These are phyloP conservation scores for Aspergillus diversus DNA, from an alignment of 495 filamentous ascomycete species.

Conservation along the genomic window DNA sequence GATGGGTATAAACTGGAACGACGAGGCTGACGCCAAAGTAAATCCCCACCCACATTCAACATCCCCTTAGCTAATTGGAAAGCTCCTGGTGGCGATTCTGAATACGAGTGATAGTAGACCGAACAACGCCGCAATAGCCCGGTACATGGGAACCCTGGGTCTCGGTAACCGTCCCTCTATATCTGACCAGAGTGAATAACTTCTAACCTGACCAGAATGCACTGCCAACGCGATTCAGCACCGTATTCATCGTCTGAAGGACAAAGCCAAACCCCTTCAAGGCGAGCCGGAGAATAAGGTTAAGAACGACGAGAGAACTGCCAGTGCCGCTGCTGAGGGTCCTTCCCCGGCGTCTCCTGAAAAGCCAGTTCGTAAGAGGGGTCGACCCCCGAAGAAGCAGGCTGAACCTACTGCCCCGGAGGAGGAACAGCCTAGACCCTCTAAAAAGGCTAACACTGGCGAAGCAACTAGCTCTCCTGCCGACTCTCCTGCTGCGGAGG, in stretches of 20 bases:
- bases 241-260: constrained; percentile 33
- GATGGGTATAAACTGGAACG: constrained; percentile 34
- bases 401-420: not conserved
- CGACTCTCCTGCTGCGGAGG: too few species aligned
- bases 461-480: not conserved
- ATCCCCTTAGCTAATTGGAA: constrained; percentile 1
- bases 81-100: constrained; percentile 38
- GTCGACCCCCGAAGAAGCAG: constrained; percentile 7
- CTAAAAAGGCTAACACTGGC: not conserved
- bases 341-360: not conserved
- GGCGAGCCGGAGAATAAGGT: too few species aligned
- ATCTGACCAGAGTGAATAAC: not conserved
- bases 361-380: constrained; percentile 1
- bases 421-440: not conserved
- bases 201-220: constrained; percentile 25
- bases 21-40: constrained; percentile 32
- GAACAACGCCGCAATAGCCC: constrained; percentile 27
- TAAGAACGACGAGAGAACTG: not conserved
- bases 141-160: constrained; percentile 27
- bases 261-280: constrained; percentile 9
- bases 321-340: not conserved
- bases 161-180: constrained; percentile 21
- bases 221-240: constrained; percentile 34
- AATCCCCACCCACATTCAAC: constrained; percentile 1
- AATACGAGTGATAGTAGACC: constrained; percentile 23